These are phyloP conservation scores for Hygrocybe punicea DNA, from an alignment of 768 basidiomycete species.

Conservation along the genomic window DNA sequence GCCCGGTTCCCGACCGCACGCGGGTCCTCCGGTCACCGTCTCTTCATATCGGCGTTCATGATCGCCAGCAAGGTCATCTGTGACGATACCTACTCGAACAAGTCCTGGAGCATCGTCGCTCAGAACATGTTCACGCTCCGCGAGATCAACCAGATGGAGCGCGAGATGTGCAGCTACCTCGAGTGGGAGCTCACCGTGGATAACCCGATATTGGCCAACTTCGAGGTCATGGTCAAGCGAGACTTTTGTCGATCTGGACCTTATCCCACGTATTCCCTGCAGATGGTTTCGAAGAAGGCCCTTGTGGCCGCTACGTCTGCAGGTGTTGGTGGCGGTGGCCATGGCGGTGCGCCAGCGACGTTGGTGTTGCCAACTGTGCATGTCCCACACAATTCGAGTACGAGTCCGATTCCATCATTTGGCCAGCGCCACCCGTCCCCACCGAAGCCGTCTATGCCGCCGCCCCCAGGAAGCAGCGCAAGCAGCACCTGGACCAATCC, in stretches of 20 bases:
- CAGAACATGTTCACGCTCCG: constrained; percentile 81
- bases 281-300: constrained; percentile 56
- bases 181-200: constrained; percentile 89
- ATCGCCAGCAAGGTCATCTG: constrained; percentile 89
- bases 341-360: too few relatives aligned
- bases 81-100: constrained; percentile 92
- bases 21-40: constrained; percentile 83
- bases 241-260: constrained; percentile 56
- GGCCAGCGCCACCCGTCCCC: constrained; percentile 36
- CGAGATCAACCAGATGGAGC: constrained; percentile 96
- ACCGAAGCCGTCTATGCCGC: constrained; percentile 29
- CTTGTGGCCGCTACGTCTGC: constrained; percentile 29
- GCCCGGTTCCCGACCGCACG: constrained; percentile 88
- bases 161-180: constrained; percentile 88
- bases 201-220: constrained; percentile 53
- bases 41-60: constrained; percentile 93
- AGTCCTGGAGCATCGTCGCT: constrained; percentile 87
- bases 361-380: too few relatives aligned
- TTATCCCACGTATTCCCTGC: constrained; percentile 62
- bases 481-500: not conserved
- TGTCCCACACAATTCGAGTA: constrained; percentile 38
- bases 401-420: constrained; percentile 49
- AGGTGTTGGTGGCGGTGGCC: too few relatives aligned
- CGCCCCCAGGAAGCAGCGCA: constrained; percentile 17
- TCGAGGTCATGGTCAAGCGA: constrained; percentile 55